Evolutionary conservation across 1,284 basidiomycete species (phyloP), one percentile per base, ranked within the genome.

Genomic region (Stereum hirsutum): DNA sequence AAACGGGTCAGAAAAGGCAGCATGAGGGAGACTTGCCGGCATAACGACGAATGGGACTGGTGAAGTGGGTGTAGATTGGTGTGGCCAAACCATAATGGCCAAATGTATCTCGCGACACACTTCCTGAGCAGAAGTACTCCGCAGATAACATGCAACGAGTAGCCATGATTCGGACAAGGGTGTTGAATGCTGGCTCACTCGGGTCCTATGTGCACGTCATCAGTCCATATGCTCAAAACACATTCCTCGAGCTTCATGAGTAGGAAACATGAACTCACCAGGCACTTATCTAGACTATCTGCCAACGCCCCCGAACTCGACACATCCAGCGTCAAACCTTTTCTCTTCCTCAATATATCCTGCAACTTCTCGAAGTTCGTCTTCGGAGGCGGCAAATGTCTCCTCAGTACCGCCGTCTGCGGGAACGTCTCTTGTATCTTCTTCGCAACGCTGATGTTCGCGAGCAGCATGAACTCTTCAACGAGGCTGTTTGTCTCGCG

Each of bases 391-490:
- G 93, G 88, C 44, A 91, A 62, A 67, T 98, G 95, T 37, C 39
- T 88, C 84, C 91, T 76, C 35, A 99, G 69, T 0, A 99, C 95
- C 3, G 94, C 91, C 1, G 94, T 98, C 57, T 92, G 89, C 2
- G 96, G 95, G 66, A 94, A 99, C 1, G 87, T 81, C 55, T 96
- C 90, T 59, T 97, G 89, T 35, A 97, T 97, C 61, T 87, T 88
- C 54, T 70, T 68, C 6, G 95, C 96, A 0, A 98, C 96, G 49
- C 86, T 91, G 52, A 96, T 89, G 57, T 99, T 99, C 23, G 96
- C 96, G 45, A 99, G 78, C 49, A 99, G 69, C 96, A 99, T 99
- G 63, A 99, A 99, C 64, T 99, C 96, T 60, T 99, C 96, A 2
- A 99, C 96, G 8, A 99, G 68, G 50, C 88, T 93, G 60, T 99